Base-by-base conservation (phyloP, 2,329 filamentous ascomycete species). In the Didymella pinodella region DNA sequence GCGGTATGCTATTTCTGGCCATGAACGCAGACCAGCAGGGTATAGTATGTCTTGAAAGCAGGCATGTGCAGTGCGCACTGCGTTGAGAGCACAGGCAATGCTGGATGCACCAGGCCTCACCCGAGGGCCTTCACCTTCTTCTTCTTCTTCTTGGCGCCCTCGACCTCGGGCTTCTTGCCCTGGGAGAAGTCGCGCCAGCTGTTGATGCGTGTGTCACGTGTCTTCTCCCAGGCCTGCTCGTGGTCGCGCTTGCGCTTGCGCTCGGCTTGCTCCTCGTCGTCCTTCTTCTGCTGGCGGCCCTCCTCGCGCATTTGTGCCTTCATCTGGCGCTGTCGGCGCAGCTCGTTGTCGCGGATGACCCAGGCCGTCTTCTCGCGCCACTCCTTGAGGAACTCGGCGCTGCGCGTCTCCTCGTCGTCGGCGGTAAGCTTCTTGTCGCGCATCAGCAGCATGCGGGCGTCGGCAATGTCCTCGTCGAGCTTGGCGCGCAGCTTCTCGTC, bases 251-350 rank as follows among this genome's bases (percentile, higher is more conserved):
- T 83, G 57, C 81, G 66, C 76, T 83, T 83, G 56, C 80, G 70
- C 69, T 81, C 81, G 34, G 94, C 92, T 10, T 90, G 62, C 80
- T 97, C 94, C 68, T 93, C 91, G 22, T 99, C 95, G 70, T 88
- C 88, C 75, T 90, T 90, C 74, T 88, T 87, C 84, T 96, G 89
- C 81, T 95, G 90, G 54, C 95, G 85, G 7, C 95, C 95, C 78
- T 99, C 94, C 78, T 99, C 95, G 79, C 96, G 92, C 89, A 99
- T 90, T 82, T 95, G 91, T 40, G 91, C 95, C 81, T 96, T 96
- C 76, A 94, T 78, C 83, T 97, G 93, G 66, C 93, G 86, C 60
- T 91, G 84, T 54, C 92, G 84, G 51, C 95, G 86, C 71, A 93
- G 86, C 81, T 98, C 95, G 75, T 96, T 94, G 72, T 99, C 95